Conservation (phyloP, 345 rosid species). For the Eucalyptus globulus region DNA sequence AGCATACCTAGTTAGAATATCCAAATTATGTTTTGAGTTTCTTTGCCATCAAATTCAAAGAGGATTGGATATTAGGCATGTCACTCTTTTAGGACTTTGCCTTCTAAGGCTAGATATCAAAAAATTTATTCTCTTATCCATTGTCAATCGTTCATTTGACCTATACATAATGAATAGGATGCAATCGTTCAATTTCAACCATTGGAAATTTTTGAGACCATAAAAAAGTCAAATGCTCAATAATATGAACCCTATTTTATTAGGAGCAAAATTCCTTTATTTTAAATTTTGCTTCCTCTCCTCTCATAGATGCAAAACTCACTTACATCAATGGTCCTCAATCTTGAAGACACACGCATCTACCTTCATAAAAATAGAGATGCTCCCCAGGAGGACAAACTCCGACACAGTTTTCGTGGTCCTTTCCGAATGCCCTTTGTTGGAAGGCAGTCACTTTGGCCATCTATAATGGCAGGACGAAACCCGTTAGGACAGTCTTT, state of each 20-base stretch:
- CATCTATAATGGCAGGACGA: background rate
- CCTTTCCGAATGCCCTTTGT: background rate
- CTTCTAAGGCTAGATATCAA: background rate
- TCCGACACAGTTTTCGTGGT: too few relatives aligned
- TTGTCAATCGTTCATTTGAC: background rate
- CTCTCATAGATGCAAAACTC: background rate
- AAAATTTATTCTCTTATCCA: background rate
- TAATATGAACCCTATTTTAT: background rate
- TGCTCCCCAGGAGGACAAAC: background rate
- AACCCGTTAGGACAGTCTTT: too few relatives aligned
- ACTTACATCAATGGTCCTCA: background rate
- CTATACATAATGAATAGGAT: background rate
- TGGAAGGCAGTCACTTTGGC: background rate
- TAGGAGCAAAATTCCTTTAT: too few relatives aligned
- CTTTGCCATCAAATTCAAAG: background rate
- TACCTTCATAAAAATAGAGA: background rate
- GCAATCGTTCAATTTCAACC: background rate
- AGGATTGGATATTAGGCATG: background rate
- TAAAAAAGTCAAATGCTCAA: background rate
- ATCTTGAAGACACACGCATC: background rate
- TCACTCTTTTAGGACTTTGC: background rate
- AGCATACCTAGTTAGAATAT: background rate
- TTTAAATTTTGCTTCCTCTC: background rate
- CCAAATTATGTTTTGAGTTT: background rate
- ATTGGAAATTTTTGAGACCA: background rate